Base-by-base conservation (phyloP, 148 eudicot species). In the Amaranthus cruentus region DNA sequence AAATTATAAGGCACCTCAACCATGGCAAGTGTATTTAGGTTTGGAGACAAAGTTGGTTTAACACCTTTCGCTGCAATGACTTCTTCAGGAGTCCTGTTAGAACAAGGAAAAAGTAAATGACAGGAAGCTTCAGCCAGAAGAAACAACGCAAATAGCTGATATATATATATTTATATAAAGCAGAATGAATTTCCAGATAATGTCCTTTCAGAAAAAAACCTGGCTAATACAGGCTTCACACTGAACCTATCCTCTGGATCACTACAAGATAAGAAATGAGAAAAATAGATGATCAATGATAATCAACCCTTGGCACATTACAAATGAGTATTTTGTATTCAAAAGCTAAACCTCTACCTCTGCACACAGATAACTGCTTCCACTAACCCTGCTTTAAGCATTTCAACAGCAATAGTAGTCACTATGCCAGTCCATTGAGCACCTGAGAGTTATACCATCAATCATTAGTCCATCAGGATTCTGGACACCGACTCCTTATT, bases 341-440 rank as follows among this genome's bases (percentile, higher is more conserved):
- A 12, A 9, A 46, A 52, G 55, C 46, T 69, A 55, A 42, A 42
- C 43, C 55, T 65, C 62, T 83, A 94, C 98, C 98, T 95, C 77
- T 95, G 98, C n/a, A 95, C 98, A 75, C 98, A 95, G 70, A 95
- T 76, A 77, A 95, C 98, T 74, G 97, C 98, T 76, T 95, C 98
- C 9, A 95, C 98, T 83, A 83, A 81, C 73, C 93, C 97, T 73
- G 90, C 72, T 84, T 90, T 90, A 58, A 95, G 84, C 98, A 95
- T 95, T 85, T 91, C 97, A 71, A 95, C 83, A 42, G 98, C 98
- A 74, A 95, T 95, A 69, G 98, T 91, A 18, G 98, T 95, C 61
- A 95, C 97, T 81, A 95, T 91, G 69, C 98, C 97, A 51, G 98
- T 95, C 98, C 98, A 94, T 71, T 94, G 98, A 64, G 98, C 98